phyloP scores from a whole-genome alignment of 2,329 filamentous ascomycete genomes.

The Fusarium pseudograminearum region DNA sequence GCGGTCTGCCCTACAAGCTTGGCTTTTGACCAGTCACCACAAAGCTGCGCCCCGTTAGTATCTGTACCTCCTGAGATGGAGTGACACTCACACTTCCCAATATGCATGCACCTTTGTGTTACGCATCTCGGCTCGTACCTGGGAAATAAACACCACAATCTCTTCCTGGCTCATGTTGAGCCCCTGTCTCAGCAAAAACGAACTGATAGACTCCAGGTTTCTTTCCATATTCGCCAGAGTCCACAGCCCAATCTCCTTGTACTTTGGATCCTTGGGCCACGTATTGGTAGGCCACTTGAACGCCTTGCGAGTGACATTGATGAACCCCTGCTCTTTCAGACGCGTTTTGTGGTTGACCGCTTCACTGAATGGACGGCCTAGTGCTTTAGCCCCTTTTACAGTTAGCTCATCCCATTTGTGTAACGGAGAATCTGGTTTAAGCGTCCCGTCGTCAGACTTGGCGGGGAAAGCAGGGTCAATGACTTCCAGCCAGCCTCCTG shows the following conservation, averaged over 20 bases:
- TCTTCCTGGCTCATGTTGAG: slow-evolving; percentile 26
- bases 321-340: slow-evolving; percentile 15
- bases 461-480: slow-evolving; percentile 34
- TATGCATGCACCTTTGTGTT: slow-evolving; percentile 15
- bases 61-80: accelerated
- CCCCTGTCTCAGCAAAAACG: slow-evolving; percentile 5
- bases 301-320: background rate
- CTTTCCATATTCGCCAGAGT: slow-evolving; percentile 23
- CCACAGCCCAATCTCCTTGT: slow-evolving; percentile 29
- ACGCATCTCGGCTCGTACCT: slow-evolving; percentile 27
- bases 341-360: slow-evolving; percentile 18
- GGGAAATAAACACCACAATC: slow-evolving; percentile 8
- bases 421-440: slow-evolving; percentile 1
- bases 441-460: slow-evolving; percentile 31
- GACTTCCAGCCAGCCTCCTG: slow-evolving; percentile 38
- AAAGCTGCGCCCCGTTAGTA: background rate
- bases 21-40: slow-evolving; percentile 30
- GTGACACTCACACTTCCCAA: slow-evolving; percentile 26
- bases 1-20: background rate
- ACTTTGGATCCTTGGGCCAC: slow-evolving; percentile 29
- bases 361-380: slow-evolving; percentile 18
- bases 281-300: slow-evolving; percentile 34
- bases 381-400: slow-evolving; percentile 8
- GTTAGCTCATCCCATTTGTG: slow-evolving; percentile 33
- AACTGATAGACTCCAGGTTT: slow-evolving; percentile 19